These are phyloP conservation scores for Lolium rigidum DNA, from an alignment of 176 grass and related monocot genomes.

Conservation along the genomic window DNA sequence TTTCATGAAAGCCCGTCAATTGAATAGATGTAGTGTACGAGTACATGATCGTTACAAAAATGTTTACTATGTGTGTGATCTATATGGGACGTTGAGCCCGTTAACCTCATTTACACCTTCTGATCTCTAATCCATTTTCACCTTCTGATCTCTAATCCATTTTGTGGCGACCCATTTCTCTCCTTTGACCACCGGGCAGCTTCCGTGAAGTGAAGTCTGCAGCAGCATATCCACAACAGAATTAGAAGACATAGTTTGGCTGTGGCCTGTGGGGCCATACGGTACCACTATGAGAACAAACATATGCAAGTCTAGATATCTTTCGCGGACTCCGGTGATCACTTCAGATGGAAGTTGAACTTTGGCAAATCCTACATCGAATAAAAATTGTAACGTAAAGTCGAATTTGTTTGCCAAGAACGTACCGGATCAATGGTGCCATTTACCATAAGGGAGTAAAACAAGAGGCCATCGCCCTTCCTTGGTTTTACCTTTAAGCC, in stretches of 20 bases:
- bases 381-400: neutral
- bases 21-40: slow-evolving; percentile 51
- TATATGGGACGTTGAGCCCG: slow-evolving; percentile 39
- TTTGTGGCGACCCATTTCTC: slow-evolving; percentile 99
- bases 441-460: slow-evolving; percentile 91
- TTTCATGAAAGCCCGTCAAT: slow-evolving; percentile 28
- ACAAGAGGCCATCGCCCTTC: slow-evolving; percentile 92
- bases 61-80: slow-evolving; percentile 44
- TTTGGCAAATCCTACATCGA: neutral
- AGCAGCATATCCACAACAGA: neutral
- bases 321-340: neutral
- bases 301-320: neutral
- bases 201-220: slow-evolving; percentile 91
- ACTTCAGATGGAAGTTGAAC: neutral
- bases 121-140: slow-evolving; percentile 86
- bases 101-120: slow-evolving; percentile 36
- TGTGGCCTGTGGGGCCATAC: neutral
- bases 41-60: slow-evolving; percentile 32
- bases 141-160: slow-evolving; percentile 75
- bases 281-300: neutral
- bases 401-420: slow-evolving; percentile 14
- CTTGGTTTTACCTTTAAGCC: slow-evolving; percentile 94
- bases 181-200: slow-evolving; percentile 85
- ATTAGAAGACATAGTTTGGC: slow-evolving; percentile 34
- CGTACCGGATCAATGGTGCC: slow-evolving; percentile 93